These are phyloP conservation scores for Pulveroboletus frians DNA, from an alignment of 768 basidiomycete genomes.

Conservation along the genomic window DNA sequence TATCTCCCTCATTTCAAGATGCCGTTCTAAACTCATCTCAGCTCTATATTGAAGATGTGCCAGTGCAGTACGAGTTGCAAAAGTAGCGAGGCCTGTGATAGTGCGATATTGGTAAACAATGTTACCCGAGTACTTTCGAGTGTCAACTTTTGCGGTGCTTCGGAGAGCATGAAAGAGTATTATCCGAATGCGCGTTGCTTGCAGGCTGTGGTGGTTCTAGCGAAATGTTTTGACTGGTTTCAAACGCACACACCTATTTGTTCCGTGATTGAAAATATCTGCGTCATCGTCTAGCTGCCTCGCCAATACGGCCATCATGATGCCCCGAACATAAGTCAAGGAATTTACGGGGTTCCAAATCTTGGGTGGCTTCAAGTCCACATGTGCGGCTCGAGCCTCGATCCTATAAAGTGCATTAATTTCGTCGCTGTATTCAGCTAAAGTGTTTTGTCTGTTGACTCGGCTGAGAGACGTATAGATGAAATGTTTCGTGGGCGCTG, in stretches of 20 bases:
- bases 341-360: conserved; percentile 14
- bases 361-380: conserved; percentile 12
- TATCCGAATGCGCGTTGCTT: conserved; percentile 39
- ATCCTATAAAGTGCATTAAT: conserved; percentile 12
- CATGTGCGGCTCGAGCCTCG: background rate
- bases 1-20: conserved; percentile 13
- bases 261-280: conserved; percentile 11
- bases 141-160: conserved; percentile 17
- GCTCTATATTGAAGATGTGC: conserved; percentile 11
- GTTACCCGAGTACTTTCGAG: conserved; percentile 22
- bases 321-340: conserved; percentile 9
- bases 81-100: conserved; percentile 22
- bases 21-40: conserved; percentile 12
- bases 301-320: conserved; percentile 12
- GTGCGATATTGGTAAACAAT: conserved; percentile 36
- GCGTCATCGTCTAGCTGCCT: conserved; percentile 7
- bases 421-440: conserved; percentile 8
- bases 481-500: conserved; percentile 10
- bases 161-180: conserved; percentile 33
- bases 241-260: conserved; percentile 5
- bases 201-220: conserved; percentile 25
- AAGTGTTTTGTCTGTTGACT: conserved; percentile 12
- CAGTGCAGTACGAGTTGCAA: conserved; percentile 8
- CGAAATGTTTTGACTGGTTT: background rate
- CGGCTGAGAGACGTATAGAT: background rate